These are phyloP conservation scores for Colletotrichum sp. DNA, from an alignment of 2,329 filamentous ascomycete genomes.

Conservation along the genomic window DNA sequence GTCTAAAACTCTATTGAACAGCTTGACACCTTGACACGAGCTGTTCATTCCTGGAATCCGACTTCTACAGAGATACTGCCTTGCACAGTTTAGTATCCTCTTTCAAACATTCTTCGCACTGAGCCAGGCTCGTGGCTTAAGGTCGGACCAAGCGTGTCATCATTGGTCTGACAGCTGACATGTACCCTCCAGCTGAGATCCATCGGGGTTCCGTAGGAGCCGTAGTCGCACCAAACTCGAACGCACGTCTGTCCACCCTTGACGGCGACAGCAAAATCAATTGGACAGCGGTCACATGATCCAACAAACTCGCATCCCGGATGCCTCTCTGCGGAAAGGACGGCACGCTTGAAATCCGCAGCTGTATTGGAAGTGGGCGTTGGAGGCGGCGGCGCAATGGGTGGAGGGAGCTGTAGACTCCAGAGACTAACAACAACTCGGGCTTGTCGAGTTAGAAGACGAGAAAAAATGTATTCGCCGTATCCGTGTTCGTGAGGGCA, in stretches of 20 bases:
- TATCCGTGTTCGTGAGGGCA: background rate
- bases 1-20: background rate
- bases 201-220: background rate
- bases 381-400: background rate
- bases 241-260: background rate
- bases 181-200: background rate
- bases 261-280: background rate
- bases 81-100: rapidly evolving
- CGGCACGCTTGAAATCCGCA: background rate
- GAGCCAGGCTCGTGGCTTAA: rapidly evolving
- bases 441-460: no score
- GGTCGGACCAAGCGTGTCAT: background rate
- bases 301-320: background rate
- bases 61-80: background rate
- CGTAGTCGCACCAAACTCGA: background rate
- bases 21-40: background rate
- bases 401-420: background rate
- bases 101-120: background rate
- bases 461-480: no score
- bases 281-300: background rate
- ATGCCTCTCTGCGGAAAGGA: background rate
- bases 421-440: no score
- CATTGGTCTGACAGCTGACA: rapidly evolving
- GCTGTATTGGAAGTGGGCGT: background rate
- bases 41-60: no score